A percentile compares a stretch with the other conserved stretches of the same genome.
phyloP scores from a whole-genome alignment of 2,329 filamentous ascomycete species.

The Hypoxylon sp. region DNA sequence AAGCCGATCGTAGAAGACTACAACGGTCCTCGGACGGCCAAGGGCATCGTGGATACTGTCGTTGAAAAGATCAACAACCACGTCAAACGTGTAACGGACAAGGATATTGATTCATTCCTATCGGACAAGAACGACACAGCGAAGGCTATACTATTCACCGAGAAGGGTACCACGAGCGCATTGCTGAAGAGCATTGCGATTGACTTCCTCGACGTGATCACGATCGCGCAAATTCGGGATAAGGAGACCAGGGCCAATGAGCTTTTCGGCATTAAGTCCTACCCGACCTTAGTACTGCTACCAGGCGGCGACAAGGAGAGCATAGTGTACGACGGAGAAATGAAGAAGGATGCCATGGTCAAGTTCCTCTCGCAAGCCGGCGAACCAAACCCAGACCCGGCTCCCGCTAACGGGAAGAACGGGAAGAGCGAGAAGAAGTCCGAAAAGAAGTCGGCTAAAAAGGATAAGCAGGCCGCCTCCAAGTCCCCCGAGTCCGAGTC shows the following conservation, averaged over 20 bases:
- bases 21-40: constrained; percentile 84
- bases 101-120: constrained; percentile 82
- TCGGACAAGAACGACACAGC: constrained; percentile 74
- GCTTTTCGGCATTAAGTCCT: constrained; percentile 80
- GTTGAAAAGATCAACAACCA: constrained; percentile 92
- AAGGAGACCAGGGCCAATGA: constrained; percentile 81
- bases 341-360: constrained; percentile 86
- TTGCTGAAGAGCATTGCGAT: constrained; percentile 87
- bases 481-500: constrained; percentile 57
- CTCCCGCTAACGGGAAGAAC: constrained; percentile 49
- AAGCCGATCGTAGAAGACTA: constrained; percentile 92
- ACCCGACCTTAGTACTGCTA: constrained; percentile 84
- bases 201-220: constrained; percentile 86
- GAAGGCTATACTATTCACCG: constrained; percentile 92
- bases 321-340: constrained; percentile 81
- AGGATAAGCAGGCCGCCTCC: constrained; percentile 62
- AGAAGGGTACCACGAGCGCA: constrained; percentile 89
- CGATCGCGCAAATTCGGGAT: constrained; percentile 84
- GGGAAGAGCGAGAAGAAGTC: constrained; percentile 49
- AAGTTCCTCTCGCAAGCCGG: constrained; percentile 85
- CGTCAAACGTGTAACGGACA: constrained; percentile 84
- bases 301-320: constrained; percentile 77
- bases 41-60: constrained; percentile 87
- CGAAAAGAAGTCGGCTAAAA: constrained; percentile 56
- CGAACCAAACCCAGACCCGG: constrained; percentile 79